Evolutionary conservation across 2,329 filamentous ascomycete genomes (phyloP), one percentile per base, ranked within the genome.

Genomic region (Claviceps purpurea): DNA sequence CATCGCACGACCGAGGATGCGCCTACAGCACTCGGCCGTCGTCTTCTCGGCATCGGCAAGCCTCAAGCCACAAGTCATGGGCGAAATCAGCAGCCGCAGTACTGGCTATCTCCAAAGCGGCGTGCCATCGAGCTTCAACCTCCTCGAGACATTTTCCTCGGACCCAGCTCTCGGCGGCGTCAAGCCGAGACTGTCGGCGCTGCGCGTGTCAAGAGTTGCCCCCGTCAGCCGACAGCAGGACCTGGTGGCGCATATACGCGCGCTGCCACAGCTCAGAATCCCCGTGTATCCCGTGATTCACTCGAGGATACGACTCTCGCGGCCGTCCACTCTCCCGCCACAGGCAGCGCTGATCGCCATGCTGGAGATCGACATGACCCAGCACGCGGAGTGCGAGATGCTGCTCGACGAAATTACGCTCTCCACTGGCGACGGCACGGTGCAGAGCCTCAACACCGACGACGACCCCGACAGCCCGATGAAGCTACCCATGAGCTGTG

Each of bases 281-380:
- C 78, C 76, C 54, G 76, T 87, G 40, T 78, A 79, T 50, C 85
- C 87, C 8, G 79, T 82, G 3, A 72, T 89, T 11, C 85, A 89
- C 63, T 84, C 85, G 48, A 77, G 85, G 43, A 78, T 90, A 52
- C 76, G 84, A 47, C 89, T 89, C 63, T 82, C 84, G 4, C 76
- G 81, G 54, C 75, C 84, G 6, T 78, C 75, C 58, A 74, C 74
- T 1, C 70, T 72, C 8, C 79, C 81, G 3, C 70, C 79, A 10
- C 79, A 76, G 54, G 65, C 79, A 3, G 75, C 81, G 18, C 70
- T 88, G 13, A 77, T 89, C 54, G 84, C 84, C 8, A 78, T 86
- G 50, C 70, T 90, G 4, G 85, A 89, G 61, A 66, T 89, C 41
- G 86, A 89, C 66, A 82, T 87, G 56, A 86, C 85, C 0, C 76